phyloP scores from a whole-genome alignment of 225 moss, liverwort and hornwort genomes.

The Physcomitrellopsis africana region DNA sequence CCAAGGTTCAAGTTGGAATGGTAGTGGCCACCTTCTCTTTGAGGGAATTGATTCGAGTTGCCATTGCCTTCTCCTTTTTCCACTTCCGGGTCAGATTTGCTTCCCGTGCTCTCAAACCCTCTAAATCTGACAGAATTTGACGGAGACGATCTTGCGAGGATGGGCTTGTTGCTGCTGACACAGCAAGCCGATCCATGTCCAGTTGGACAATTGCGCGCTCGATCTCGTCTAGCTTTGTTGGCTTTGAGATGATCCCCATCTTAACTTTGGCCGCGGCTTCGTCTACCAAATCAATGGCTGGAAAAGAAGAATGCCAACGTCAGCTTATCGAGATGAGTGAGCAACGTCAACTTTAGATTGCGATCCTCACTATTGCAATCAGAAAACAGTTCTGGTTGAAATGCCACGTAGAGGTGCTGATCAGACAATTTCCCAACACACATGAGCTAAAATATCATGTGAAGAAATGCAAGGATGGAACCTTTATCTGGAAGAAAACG shows the following conservation, averaged over 20 bases:
- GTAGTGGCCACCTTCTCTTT: conserved; percentile 58
- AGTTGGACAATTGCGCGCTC: conserved; percentile 62
- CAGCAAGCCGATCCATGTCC: conserved; percentile 66
- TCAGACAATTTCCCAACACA: neutral
- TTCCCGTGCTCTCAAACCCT: conserved; percentile 47
- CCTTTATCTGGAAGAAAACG: conserved; percentile 77
- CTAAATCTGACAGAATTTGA: conserved; percentile 51
- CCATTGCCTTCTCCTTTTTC: conserved; percentile 66
- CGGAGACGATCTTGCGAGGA: conserved; percentile 56
- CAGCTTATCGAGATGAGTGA: too few species aligned
- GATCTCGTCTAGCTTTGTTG: conserved; percentile 58
- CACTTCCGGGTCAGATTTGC: conserved; percentile 63
- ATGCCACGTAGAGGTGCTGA: neutral
- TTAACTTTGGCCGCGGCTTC: conserved; percentile 72
- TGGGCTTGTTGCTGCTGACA: conserved; percentile 56
- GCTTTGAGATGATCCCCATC: conserved; percentile 63
- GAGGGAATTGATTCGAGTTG: conserved; percentile 60
- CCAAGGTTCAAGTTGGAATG: neutral
- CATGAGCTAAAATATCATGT: neutral
- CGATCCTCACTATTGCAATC: neutral
- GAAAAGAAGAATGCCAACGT: neutral
- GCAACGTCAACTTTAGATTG: neutral
- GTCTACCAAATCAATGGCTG: conserved; percentile 77
- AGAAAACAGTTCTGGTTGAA: neutral
- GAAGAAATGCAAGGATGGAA: neutral